Evolutionary conservation across 257 asterid genomes (phyloP), one percentile per base, ranked within the genome.

Genomic region (Striga asiatica): DNA sequence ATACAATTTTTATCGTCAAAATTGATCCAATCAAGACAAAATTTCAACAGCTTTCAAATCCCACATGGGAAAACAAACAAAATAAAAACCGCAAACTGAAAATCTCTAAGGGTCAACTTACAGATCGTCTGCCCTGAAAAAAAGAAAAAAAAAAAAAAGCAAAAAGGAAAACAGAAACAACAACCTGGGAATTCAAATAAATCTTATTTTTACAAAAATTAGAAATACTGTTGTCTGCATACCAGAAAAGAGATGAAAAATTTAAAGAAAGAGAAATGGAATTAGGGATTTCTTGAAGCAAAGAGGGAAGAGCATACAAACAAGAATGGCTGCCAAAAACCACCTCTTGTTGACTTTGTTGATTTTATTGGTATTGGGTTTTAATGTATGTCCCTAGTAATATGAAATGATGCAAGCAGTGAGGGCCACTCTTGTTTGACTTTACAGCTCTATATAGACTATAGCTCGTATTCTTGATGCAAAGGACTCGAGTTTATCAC

Each of bases 131-230:
- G n/a, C n/a, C n/a, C n/a, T n/a, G n/a, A n/a, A n/a, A n/a, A 66
- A 58, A 65, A 66, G 10, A 57, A 64, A 75, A 37, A 62, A 18
- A 10, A 56, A 72, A 72, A 28, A 3, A 64, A 45, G 34, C 32
- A 1, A 43, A 17, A 4, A 73, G 71, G 21, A 5, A 65, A 48
- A 35, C 27, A 8, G 52, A 65, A 75, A 66, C 41, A 58, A 58
- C 39, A 41, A 46, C 61, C 68, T 28, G 66, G 74, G 73, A 62
- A 62, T 23, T 67, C 25, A 28, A 31, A 20, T 49, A 50, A 53
- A 39, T 29, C 19, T 61, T 41, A 70, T 83, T 73, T 47, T 76
- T 88, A 34, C 70, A 49, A 35, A 64, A 69, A 27, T 72, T 63
- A 61, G 55, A 58, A 50, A 57, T n/a, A n/a, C n/a, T n/a, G n/a